Evolutionary conservation across 805 yeast genomes (phyloP).

Genomic region (Danielia reshetovae): DNA sequence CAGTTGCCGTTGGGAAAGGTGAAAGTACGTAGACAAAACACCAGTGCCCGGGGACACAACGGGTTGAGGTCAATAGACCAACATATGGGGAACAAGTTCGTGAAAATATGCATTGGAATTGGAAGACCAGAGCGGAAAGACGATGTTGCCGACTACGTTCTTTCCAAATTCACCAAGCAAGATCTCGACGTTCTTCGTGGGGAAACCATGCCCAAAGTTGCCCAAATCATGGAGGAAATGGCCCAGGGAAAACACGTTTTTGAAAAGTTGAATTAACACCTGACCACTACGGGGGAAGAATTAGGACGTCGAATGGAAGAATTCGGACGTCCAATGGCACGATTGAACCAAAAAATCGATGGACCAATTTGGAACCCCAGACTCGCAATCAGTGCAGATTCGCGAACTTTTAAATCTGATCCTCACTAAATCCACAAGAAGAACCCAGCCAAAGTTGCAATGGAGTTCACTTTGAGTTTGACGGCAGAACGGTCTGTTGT

Average conservation of each 20-base stretch:
- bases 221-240: conserved; percentile 33
- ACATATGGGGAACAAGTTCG: conserved; percentile 47
- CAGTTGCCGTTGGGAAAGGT: conserved; percentile 62
- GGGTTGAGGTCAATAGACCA: conserved; percentile 63
- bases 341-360: no score
- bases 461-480: conserved; percentile 47
- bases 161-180: conserved; percentile 44
- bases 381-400: no score
- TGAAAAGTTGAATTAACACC: conserved; percentile 5
- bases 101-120: conserved; percentile 74
- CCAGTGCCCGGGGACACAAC: conserved; percentile 78
- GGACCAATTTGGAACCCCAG: no score
- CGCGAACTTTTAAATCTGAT: no score
- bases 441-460: no score
- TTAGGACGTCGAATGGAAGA: no score
- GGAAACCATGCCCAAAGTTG: conserved; percentile 40
- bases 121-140: conserved; percentile 55
- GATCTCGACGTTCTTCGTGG: conserved; percentile 43
- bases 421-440: no score
- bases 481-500: conserved; percentile 51
- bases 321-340: no score
- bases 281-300: no score
- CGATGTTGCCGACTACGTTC: conserved; percentile 59
- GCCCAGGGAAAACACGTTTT: conserved; percentile 13
- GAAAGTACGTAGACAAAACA: conserved; percentile 55